Evolutionary conservation across 129 eudicot genomes (phyloP).

Genomic region (Erigeron canadensis): DNA sequence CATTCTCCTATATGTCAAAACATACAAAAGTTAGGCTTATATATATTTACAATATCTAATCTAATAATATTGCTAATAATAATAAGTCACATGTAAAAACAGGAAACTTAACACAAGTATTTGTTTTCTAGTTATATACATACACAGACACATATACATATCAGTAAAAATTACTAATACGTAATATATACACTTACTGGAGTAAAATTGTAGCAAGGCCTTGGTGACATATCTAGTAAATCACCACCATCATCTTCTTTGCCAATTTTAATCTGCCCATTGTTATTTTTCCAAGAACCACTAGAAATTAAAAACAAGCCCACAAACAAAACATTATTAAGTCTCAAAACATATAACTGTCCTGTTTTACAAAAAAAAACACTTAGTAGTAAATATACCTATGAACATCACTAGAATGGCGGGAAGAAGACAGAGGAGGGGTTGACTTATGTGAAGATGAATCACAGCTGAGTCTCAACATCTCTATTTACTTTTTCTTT

Average conservation of each 20-base stretch:
- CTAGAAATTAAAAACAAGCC: constrained; percentile 11
- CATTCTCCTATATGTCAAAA: constrained; percentile 30
- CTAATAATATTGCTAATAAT: no score
- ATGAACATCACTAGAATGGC: constrained; percentile 19
- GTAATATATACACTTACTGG: constrained; percentile 24
- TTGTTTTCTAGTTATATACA: neutral
- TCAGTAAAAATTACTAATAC: no score
- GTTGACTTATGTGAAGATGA: no score
- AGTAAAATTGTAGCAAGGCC: constrained; percentile 21
- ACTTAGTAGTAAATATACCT: constrained; percentile 21
- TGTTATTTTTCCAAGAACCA: constrained; percentile 23
- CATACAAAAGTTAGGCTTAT: constrained; percentile 3
- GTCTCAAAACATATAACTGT: neutral
- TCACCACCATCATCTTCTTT: constrained; percentile 19
- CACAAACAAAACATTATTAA: neutral
- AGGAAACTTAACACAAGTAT: neutral
- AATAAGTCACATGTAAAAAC: no score
- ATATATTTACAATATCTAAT: no score
- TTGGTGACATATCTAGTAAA: constrained; percentile 23
- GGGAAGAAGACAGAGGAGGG: constrained; percentile 24
- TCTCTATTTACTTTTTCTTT: neutral
- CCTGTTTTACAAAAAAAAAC: neutral
- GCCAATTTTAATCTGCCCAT: neutral
- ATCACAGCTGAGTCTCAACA: constrained; percentile 28
- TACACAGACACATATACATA: no score